Base-by-base conservation (phyloP, 495 filamentous ascomycete species). In the Cetradonia linearis region DNA sequence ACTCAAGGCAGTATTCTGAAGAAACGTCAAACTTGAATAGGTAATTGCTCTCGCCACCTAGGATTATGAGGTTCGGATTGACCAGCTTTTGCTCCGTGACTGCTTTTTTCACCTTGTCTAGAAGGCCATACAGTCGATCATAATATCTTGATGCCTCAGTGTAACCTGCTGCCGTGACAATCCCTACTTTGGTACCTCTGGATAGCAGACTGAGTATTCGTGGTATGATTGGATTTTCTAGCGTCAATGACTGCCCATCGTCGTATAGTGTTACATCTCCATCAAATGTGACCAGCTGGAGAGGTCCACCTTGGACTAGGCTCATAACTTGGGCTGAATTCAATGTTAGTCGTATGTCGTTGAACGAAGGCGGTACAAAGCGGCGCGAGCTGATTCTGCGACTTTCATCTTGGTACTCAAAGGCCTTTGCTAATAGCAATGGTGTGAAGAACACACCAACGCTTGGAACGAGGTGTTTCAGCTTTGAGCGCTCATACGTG, bases 191-290 rank as follows among this genome's bases (percentile, higher is more conserved):
- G 62, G 86, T 83, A 5, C 77, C 81, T 49, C 74, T 75, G 10
- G 62, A 62, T 36, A 89, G 74, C 3, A 89, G 74, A n/a, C 77
- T 76, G 16, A 96, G 70, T 44, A 98, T 83, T 7, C 88, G 83
- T 0, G 83, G 70, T 58, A 97, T 89, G 14, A 95, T 86, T 0
- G 88, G 86, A 71, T 85, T 94, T 23, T 79, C 76, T 2, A 80
- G 69, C 37, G 80, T 83, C 46, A 98, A 77, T 62, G 81, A 88
- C 65, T 89, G 76, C 13, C 92, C 94, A 68, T 98, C 92, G 63
- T 95, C 90, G 70, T 97, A 97, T 40, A 98, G 81, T 7, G 94
- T 98, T 14, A 98, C 90, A 67, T 98, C 94, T 69, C 94, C 94
- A 70, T 98, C 93, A 66, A 98, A 97, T 16, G 93, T 98, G 52